Evolutionary conservation across 2,329 filamentous ascomycete genomes (phyloP).

Genomic region (Fusarium pseudonygamai): DNA sequence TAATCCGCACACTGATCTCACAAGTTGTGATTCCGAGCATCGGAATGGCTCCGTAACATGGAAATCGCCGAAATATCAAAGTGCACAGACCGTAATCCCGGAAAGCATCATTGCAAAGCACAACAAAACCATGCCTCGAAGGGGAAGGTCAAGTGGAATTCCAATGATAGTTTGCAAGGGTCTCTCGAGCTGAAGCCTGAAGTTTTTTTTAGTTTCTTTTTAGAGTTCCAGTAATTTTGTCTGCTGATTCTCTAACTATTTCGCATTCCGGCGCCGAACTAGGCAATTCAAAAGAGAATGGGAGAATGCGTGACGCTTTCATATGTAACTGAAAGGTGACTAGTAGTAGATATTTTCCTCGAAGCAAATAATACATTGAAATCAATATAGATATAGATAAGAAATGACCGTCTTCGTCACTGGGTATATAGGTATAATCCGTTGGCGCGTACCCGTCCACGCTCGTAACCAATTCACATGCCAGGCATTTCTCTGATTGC

Average conservation of each 20-base stretch:
- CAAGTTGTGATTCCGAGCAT: not conserved
- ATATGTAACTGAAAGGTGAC: not conserved
- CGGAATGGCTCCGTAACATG: not conserved
- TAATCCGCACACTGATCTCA: not conserved
- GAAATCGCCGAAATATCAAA: slow-evolving; percentile 8
- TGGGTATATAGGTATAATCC: slow-evolving; percentile 45
- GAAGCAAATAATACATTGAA: not conserved
- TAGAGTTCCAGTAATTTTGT: slow-evolving; percentile 1
- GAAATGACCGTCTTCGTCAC: slow-evolving; percentile 30
- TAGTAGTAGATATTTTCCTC: not conserved
- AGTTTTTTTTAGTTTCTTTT: not conserved
- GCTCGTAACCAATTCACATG: slow-evolving; percentile 10
- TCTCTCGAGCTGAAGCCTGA: slow-evolving; percentile 5
- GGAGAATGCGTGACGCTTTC: not conserved
- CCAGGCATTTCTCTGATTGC: not conserved
- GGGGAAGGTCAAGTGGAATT: slow-evolving; percentile 1
- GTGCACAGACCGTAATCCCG: slow-evolving; percentile 7
- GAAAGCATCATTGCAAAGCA: slow-evolving; percentile 7
- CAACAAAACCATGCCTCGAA: not conserved
- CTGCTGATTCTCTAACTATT: not conserved
- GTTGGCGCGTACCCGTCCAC: slow-evolving; percentile 26
- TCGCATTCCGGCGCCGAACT: not conserved
- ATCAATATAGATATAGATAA: not conserved
- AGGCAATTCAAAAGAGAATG: not conserved
- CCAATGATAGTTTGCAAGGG: not conserved